phyloP scores from a whole-genome alignment of 306 rosid species.

The Glycine soja region DNA sequence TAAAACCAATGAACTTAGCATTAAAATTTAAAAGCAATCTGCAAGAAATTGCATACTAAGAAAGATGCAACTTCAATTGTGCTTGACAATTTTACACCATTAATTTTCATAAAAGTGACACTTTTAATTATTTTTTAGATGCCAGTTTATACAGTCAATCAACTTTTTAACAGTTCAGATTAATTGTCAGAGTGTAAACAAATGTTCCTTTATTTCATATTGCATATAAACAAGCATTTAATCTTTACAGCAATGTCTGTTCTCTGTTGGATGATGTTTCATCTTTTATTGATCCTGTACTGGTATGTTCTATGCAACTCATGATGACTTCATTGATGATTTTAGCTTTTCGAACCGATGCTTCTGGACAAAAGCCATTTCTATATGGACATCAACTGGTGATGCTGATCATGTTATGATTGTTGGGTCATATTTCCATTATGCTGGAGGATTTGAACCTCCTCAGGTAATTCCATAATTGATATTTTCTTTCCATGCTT shows the following conservation, averaged over 20 bases:
- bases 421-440: constrained; percentile 84
- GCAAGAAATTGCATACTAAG: neutral
- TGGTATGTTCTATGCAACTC: constrained; percentile 36
- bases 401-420: constrained; percentile 80
- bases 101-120: constrained; percentile 11
- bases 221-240: constrained; percentile 6
- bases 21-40: neutral
- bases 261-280: constrained; percentile 2
- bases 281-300: constrained; percentile 19
- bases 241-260: neutral
- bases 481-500: constrained; percentile 15
- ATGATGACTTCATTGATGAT: constrained; percentile 21
- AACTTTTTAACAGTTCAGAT: constrained; percentile 12
- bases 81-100: constrained; percentile 4
- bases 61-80: neutral
- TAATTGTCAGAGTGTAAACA: constrained; percentile 1
- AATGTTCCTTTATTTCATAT: constrained; percentile 20
- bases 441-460: constrained; percentile 83
- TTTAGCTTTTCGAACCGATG: constrained; percentile 85
- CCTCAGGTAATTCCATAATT: constrained; percentile 64
- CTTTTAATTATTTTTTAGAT: constrained; percentile 8
- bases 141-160: neutral
- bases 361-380: constrained; percentile 80
- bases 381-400: constrained; percentile 86
- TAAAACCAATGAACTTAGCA: constrained; percentile 5